Evolutionary conservation across 148 eudicot species (phyloP).

Genomic region (Camellia sinensis): DNA sequence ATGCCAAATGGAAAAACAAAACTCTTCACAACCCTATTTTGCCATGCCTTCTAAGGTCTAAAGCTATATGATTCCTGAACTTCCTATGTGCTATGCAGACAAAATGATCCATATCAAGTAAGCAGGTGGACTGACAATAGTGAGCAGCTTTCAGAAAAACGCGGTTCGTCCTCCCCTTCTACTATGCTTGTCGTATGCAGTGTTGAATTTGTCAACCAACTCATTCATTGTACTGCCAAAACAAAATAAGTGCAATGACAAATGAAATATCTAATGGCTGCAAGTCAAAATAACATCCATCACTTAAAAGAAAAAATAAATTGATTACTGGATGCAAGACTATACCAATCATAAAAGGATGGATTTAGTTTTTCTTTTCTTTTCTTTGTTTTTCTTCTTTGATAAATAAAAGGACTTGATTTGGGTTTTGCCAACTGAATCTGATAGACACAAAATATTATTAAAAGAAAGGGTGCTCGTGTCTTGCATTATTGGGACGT

Average conservation of each 20-base stretch:
- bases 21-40: neutral
- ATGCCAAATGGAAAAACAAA: neutral
- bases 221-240: constrained; percentile 81
- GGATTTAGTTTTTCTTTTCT: neutral
- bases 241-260: neutral
- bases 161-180: constrained; percentile 79
- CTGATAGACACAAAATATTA: neutral
- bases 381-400: too few species aligned
- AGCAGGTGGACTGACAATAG: neutral
- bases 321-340: neutral
- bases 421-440: neutral
- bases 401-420: too few species aligned
- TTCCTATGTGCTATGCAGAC: constrained; percentile 8
- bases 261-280: neutral
- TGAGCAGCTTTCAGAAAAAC: constrained; percentile 42
- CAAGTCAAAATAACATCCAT: constrained; percentile 5
- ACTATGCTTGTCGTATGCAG: constrained; percentile 73
- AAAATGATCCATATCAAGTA: constrained; percentile 10
- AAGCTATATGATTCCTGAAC: neutral
- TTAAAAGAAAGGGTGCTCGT: neutral
- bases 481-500: neutral
- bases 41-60: constrained; percentile 9
- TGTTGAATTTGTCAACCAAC: constrained; percentile 82
- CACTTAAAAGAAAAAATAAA: neutral
- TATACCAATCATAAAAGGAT: neutral